Evolutionary conservation across 2,329 filamentous ascomycete species (phyloP).

Genomic region (Pseudofabraea citricarpa): DNA sequence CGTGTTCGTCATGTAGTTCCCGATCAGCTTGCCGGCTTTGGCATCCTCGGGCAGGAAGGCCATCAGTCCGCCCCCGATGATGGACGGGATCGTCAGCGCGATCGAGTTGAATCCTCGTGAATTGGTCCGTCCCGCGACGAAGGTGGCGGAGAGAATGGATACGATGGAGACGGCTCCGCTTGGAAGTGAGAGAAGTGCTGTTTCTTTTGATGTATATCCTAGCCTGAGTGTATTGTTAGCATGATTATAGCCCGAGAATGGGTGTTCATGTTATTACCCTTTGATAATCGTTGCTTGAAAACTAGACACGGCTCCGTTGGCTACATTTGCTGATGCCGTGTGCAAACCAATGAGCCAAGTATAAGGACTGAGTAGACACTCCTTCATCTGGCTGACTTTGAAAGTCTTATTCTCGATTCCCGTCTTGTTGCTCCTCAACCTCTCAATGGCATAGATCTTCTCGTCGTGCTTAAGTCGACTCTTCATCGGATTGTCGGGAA

Average conservation of each 20-base stretch:
- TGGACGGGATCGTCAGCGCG: slow-evolving; percentile 39
- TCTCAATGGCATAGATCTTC: slow-evolving; percentile 31
- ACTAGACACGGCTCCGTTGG: slow-evolving; percentile 30
- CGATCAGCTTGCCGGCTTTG: slow-evolving; percentile 36
- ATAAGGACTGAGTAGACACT: slow-evolving; percentile 29
- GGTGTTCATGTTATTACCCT: slow-evolving; percentile 1
- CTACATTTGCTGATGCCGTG: slow-evolving; percentile 28
- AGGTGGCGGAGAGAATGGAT: slow-evolving; percentile 33
- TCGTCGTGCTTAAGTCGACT: slow-evolving; percentile 31
- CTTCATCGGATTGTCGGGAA: slow-evolving; percentile 37
- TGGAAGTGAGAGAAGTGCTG: slow-evolving; percentile 39
- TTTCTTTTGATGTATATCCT: slow-evolving; percentile 36
- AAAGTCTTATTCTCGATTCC: slow-evolving; percentile 27
- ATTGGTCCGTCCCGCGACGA: slow-evolving; percentile 32
- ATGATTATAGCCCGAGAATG: neutral
- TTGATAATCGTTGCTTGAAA: slow-evolving; percentile 38
- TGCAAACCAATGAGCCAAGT: slow-evolving; percentile 35
- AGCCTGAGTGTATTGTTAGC: slow-evolving; percentile 21
- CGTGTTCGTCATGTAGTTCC: slow-evolving; percentile 39
- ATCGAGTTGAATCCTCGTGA: slow-evolving; percentile 37
- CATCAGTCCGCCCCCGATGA: slow-evolving; percentile 39
- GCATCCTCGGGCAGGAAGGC: slow-evolving; percentile 32
- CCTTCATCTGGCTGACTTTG: slow-evolving; percentile 30
- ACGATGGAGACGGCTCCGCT: slow-evolving; percentile 36
- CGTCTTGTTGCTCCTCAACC: slow-evolving; percentile 38